Percentiles rank a stretch among this genome's conserved stretches.
Conservation (phyloP, 805 yeast species). For the Ogataea parapolymorpha region DNA sequence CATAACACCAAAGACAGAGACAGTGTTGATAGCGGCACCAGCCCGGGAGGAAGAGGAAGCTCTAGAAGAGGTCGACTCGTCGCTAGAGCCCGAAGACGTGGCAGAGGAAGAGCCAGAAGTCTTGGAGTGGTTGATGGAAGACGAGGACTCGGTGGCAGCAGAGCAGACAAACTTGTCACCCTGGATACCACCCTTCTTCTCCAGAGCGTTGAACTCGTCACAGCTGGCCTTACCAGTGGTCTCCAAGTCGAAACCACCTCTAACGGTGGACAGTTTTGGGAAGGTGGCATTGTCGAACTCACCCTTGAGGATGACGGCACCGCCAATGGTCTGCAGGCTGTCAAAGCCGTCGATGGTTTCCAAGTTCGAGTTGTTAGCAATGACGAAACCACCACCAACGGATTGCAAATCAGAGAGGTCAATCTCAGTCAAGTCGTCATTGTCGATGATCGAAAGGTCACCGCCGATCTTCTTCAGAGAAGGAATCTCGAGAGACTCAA, state of each 20-base stretch:
- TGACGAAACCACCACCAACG: conserved; percentile 90
- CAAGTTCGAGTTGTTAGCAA: conserved; percentile 81
- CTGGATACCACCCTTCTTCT: conserved; percentile 77
- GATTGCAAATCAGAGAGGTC: conserved; percentile 67
- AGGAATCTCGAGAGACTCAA: conserved; percentile 54
- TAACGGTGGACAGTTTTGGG: conserved; percentile 68
- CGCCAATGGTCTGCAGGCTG: conserved; percentile 69
- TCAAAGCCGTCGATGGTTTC: conserved; percentile 68
- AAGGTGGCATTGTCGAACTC: conserved; percentile 76
- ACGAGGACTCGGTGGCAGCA: conserved; percentile 37
- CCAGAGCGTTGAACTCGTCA: conserved; percentile 64
- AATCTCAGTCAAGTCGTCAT: conserved; percentile 65
- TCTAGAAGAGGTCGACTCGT: conserved; percentile 35
- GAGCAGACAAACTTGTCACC: conserved; percentile 86
- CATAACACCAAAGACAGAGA: conserved; percentile 45
- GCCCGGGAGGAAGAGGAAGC: conserved; percentile 31
- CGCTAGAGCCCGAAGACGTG: conserved; percentile 33
- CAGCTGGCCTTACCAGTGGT: conserved; percentile 80
- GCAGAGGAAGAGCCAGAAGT: conserved; percentile 31
- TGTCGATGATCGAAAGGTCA: conserved; percentile 70
- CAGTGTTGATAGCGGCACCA: conserved; percentile 29
- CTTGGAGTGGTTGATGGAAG: conserved; percentile 30
- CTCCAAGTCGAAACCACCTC: conserved; percentile 88
- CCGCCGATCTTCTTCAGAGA: conserved; percentile 68
- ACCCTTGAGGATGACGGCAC: conserved; percentile 84